These are phyloP conservation scores for Chlamydomonas sphaeroides DNA, from an alignment of 139 green algal genomes.

Conservation along the genomic window DNA sequence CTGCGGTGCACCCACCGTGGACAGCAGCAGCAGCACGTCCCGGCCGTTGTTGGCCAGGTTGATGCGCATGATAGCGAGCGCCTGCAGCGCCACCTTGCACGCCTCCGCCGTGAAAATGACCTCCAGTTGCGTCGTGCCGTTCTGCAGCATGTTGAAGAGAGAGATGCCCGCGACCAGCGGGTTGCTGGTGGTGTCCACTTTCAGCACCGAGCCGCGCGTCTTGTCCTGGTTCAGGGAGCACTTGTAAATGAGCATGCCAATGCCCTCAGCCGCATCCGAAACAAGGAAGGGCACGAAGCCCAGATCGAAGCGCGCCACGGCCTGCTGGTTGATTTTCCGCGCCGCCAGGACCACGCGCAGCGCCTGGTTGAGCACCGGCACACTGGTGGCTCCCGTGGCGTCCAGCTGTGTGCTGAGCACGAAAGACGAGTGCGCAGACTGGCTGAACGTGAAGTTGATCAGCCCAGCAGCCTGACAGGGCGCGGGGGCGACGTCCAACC, in stretches of 20 bases:
- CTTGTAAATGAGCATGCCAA: constrained; percentile 47
- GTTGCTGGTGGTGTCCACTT: constrained; percentile 33
- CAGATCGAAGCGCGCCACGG: constrained; percentile 20
- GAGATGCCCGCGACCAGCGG: constrained; percentile 38
- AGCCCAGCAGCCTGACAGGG: constrained; percentile 38
- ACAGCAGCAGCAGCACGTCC: constrained; percentile 45
- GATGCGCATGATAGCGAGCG: constrained; percentile 44
- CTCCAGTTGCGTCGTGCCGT: constrained; percentile 15
- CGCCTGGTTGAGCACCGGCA: constrained; percentile 23
- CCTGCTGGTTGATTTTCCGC: constrained; percentile 44
- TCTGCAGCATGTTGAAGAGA: constrained; percentile 34
- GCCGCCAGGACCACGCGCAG: constrained; percentile 39
- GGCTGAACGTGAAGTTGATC: constrained; percentile 46
- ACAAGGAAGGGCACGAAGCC: constrained; percentile 38
- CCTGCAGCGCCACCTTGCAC: constrained; percentile 46
- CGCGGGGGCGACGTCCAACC: too few relatives aligned
- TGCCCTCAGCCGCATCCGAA: constrained; percentile 7
- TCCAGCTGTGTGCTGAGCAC: constrained; percentile 40
- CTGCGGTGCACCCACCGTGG: too few relatives aligned
- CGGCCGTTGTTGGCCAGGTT: constrained; percentile 41
- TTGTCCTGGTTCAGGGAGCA: constrained; percentile 20
- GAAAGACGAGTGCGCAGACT: constrained; percentile 38
- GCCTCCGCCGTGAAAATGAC: constrained; percentile 39
- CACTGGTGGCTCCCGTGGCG: constrained; percentile 8
- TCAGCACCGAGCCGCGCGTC: constrained; percentile 17